Percentiles rank a stretch among this genome's conserved stretches.
Evolutionary conservation across 2,329 filamentous ascomycete genomes (phyloP).

Genomic region (Hyphodiscus sp.): DNA sequence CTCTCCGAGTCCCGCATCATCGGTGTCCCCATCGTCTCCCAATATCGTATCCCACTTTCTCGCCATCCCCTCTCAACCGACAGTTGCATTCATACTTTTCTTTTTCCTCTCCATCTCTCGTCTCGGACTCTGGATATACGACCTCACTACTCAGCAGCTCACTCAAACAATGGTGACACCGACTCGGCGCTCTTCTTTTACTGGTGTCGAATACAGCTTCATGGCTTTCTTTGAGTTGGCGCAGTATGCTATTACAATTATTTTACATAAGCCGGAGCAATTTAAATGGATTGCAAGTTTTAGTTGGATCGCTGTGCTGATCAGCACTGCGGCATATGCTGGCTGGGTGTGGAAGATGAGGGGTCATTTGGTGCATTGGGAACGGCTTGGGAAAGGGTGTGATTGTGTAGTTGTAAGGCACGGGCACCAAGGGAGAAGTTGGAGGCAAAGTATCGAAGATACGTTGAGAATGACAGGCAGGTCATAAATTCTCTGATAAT

Average conservation of each 20-base stretch:
- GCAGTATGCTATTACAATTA: constrained; percentile 32
- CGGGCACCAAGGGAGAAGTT: background rate
- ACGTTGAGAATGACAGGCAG: background rate
- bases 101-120: constrained; percentile 36
- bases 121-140: constrained; percentile 39
- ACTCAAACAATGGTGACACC: constrained; percentile 35
- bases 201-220: constrained; percentile 36
- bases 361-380: constrained; percentile 38
- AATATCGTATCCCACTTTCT: constrained; percentile 8
- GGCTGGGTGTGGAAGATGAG: constrained; percentile 34
- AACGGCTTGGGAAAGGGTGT: constrained; percentile 21
- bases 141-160: constrained; percentile 38
- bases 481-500: background rate
- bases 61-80: constrained; percentile 13
- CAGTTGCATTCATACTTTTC: constrained; percentile 33
- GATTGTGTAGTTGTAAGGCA: constrained; percentile 4
- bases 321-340: constrained; percentile 31
- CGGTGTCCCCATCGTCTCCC: constrained; percentile 7
- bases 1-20: constrained; percentile 13
- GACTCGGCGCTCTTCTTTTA: constrained; percentile 34
- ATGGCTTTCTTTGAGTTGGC: constrained; percentile 35
- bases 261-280: constrained; percentile 32
- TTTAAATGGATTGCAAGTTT: constrained; percentile 35
- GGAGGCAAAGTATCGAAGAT: background rate
- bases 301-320: constrained; percentile 30